phyloP scores from a whole-genome alignment of 192 early-diverging fungal species.

The Rhizophagus sp. region DNA sequence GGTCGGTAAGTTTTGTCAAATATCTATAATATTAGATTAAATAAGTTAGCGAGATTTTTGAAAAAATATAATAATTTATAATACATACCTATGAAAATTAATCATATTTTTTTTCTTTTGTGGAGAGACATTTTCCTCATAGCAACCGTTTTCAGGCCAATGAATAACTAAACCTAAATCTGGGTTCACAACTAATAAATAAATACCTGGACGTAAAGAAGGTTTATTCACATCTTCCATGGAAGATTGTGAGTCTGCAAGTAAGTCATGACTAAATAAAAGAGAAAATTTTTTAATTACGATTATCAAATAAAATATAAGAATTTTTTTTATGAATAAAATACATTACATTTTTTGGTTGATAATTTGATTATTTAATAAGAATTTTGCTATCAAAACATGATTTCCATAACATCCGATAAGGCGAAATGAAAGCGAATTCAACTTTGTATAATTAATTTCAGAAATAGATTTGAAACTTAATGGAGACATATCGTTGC shows the following conservation, averaged over 20 bases:
- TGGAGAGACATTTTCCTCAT: constrained; percentile 25
- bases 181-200: background rate
- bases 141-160: constrained; percentile 28
- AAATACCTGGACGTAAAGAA: constrained; percentile 1
- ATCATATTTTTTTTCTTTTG: constrained; percentile 29
- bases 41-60: background rate
- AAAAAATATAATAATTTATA: background rate
- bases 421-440: background rate
- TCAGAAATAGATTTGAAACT: constrained; percentile 24
- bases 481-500: constrained; percentile 14
- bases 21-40: background rate
- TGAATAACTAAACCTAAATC: constrained; percentile 25
- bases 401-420: constrained; percentile 28
- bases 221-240: background rate
- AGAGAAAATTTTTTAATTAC: background rate
- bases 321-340: no score
- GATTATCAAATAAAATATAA: background rate
- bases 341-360: constrained; percentile 9
- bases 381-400: constrained; percentile 21
- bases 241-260: background rate
- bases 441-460: constrained; percentile 25
- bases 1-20: constrained; percentile 22
- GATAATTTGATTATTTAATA: constrained; percentile 4
- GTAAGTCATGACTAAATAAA: background rate
- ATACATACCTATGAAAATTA: constrained; percentile 26